Evolutionary conservation across 2,329 filamentous ascomycete species (phyloP).

Genomic region (Aspergillus texensis): DNA sequence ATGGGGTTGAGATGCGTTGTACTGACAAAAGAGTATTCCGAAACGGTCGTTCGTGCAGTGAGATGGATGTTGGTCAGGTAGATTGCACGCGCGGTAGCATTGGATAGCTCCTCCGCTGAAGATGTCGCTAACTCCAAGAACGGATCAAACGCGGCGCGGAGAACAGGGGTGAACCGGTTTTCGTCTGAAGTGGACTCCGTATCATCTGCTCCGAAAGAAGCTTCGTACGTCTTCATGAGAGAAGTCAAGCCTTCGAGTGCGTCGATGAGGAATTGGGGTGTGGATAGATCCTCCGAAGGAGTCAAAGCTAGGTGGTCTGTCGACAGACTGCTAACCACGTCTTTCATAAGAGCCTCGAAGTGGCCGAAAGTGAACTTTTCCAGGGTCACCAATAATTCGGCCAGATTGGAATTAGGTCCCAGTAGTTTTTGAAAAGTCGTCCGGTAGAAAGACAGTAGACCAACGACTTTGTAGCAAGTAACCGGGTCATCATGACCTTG

Average conservation of each 20-base stretch:
- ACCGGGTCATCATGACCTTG: slow-evolving; percentile 90
- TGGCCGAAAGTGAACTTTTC: slow-evolving; percentile 78
- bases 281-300: slow-evolving; percentile 70
- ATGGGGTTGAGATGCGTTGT: slow-evolving; percentile 58
- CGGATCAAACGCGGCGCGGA: slow-evolving; percentile 80
- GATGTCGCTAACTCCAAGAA: slow-evolving; percentile 70
- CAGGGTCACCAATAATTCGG: slow-evolving; percentile 68
- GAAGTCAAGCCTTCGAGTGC: slow-evolving; percentile 75
- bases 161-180: slow-evolving; percentile 72
- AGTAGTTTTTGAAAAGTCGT: slow-evolving; percentile 82
- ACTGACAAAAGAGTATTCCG: slow-evolving; percentile 62
- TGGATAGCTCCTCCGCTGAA: slow-evolving; percentile 46
- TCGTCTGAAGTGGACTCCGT: slow-evolving; percentile 58
- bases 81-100: slow-evolving; percentile 49
- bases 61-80: slow-evolving; percentile 53
- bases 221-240: slow-evolving; percentile 85
- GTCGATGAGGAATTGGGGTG: slow-evolving; percentile 79
- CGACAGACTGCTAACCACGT: slow-evolving; percentile 67
- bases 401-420: slow-evolving; percentile 67
- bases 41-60: slow-evolving; percentile 41
- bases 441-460: slow-evolving; percentile 85
- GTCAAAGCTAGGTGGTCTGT: slow-evolving; percentile 73
- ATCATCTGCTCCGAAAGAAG: slow-evolving; percentile 61
- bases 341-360: slow-evolving; percentile 78
- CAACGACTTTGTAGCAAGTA: slow-evolving; percentile 84